Base-by-base conservation (phyloP, 2,329 filamentous ascomycete genomes). In the Xylariaceae sp. region DNA sequence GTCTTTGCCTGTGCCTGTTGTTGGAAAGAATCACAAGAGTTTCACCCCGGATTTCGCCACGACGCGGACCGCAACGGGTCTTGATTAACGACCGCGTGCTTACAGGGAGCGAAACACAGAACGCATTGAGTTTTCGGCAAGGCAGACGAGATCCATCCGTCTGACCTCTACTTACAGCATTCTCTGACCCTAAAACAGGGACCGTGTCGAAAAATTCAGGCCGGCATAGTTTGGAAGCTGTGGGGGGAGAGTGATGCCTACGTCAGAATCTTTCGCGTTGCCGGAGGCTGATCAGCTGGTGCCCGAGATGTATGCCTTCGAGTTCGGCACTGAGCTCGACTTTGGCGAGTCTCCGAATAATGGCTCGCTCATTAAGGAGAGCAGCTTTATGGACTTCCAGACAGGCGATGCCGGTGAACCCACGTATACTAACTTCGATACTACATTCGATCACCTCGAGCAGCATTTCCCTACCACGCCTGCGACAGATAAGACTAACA, bases 331-430 rank as follows among this genome's bases (percentile, higher is more conserved):
- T 50, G 73, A 74, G 57, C 72, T 75, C 56, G 73, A 75, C 55
- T 72, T 75, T 50, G 72, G 75, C 61, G 71, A 74, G 59, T 66
- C 67, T 44, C 71, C 72, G 51, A 62, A 72, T 50, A 59, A 73
- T 47, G 60, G 64, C 50, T 52, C 63, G 7, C 59, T 70, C 44
- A 66, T 71, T 53, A 67, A 68, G 30, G 66, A 69, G 13, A 68
- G 63, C 15, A 69, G 66, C 53, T 66, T 71, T 8, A 67, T 71
- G 45, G 65, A 71, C 3, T 69, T 74, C 66, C 48, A 34, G 17
- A 3, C 56, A 35, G 51, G 41, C 4, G 61, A 63, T 9, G 58
- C 34, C 3, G n/a, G 3, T 34, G n/a, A n/a, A 6, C 2, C 53
- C 53, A 5, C 44, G 3, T 59, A 53, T 30, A 6, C 11, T 11